These are phyloP conservation scores for Salmacisia buchloeana DNA, from an alignment of 1,284 basidiomycete genomes.

Conservation along the genomic window DNA sequence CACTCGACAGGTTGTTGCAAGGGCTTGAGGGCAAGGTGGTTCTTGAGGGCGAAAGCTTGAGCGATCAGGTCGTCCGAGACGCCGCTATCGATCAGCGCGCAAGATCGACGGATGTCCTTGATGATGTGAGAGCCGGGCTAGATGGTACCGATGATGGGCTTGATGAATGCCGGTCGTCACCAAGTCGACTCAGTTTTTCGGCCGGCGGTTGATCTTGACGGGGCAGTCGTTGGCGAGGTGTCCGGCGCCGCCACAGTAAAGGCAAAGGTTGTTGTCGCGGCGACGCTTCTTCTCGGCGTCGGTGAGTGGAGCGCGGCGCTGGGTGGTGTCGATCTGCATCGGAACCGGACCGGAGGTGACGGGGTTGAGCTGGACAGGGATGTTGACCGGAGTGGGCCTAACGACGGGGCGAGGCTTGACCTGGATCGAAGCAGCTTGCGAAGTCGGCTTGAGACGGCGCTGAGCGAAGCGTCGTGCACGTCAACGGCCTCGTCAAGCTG, in stretches of 20 bases:
- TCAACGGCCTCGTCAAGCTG: too few relatives aligned
- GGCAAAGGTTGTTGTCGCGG: conserved; percentile 2
- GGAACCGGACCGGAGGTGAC: not conserved
- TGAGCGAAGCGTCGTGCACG: not conserved
- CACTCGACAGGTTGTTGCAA: not conserved
- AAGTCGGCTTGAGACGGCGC: not conserved
- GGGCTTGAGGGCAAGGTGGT: not conserved
- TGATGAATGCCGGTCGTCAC: conserved; percentile 8
- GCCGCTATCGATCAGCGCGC: conserved; percentile 7
- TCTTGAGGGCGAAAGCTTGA: not conserved
- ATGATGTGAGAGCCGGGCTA: not conserved
- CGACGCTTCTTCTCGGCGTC: not conserved
- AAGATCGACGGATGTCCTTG: not conserved
- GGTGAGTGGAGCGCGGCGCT: conserved; percentile 6
- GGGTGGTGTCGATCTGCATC: not conserved
- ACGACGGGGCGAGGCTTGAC: not conserved
- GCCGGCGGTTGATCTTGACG: not conserved
- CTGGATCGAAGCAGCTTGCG: not conserved
- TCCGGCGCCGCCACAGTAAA: conserved; percentile 5
- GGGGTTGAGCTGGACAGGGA: not conserved
- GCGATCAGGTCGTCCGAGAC: conserved; percentile 7
- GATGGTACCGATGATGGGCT: not conserved
- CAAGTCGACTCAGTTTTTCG: conserved; percentile 2
- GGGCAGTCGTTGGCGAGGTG: conserved; percentile 5
- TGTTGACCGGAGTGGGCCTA: not conserved